These are phyloP conservation scores for Hibiscus syriacus DNA, from an alignment of 345 rosid species.

Conservation along the genomic window DNA sequence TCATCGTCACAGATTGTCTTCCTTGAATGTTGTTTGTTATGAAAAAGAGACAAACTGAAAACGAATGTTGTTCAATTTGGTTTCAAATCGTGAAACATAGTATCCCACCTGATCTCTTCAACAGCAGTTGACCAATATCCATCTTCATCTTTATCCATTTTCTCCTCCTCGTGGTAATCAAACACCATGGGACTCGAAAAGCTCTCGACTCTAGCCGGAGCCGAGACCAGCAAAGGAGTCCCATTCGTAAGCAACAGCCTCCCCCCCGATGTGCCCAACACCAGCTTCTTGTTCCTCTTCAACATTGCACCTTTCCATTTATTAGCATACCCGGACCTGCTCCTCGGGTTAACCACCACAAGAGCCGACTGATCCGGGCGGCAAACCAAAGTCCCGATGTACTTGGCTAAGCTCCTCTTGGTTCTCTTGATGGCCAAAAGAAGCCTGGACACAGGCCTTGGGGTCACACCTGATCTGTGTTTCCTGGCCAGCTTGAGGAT, in stretches of 20 bases:
- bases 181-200: conserved; percentile 45
- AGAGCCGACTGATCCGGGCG: conserved; percentile 40
- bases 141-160: conserved; percentile 18
- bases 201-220: conserved; percentile 21
- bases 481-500: conserved; percentile 75
- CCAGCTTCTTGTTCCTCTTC: conserved; percentile 59
- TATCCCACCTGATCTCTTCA: conserved; percentile 80
- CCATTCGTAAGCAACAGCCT: conserved; percentile 64
- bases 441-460: conserved; percentile 41
- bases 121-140: conserved; percentile 43
- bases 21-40: no score
- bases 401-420: conserved; percentile 36
- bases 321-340: conserved; percentile 25
- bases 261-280: conserved; percentile 30
- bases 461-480: conserved; percentile 22
- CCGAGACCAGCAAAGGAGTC: conserved; percentile 30
- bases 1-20: no score
- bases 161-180: conserved; percentile 35
- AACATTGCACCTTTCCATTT: conserved; percentile 59
- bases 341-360: conserved; percentile 39
- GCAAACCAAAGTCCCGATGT: conserved; percentile 39
- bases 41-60: background rate
- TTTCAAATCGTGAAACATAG: conserved; percentile 87
- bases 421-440: conserved; percentile 58
- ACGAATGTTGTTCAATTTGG: conserved; percentile 46